Base-by-base conservation (phyloP, 139 green algal species). In the Auxenochlorella protothecoides region DNA sequence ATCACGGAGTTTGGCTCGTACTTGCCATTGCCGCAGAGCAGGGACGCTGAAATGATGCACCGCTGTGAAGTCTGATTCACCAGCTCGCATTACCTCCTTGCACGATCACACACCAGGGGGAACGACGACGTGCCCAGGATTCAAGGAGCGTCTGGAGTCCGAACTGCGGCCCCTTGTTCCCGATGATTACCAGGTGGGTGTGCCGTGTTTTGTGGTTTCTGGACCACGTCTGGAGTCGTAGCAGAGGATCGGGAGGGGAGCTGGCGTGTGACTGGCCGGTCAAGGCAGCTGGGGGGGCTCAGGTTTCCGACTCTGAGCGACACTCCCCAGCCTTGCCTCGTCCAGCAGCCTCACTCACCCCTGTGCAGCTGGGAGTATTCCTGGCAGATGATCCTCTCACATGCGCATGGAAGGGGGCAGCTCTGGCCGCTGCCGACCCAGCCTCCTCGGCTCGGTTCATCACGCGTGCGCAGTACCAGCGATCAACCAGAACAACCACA, bases 111-210 rank as follows among this genome's bases (percentile, higher is more conserved):
- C 0, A 66, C 53, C 59, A 80, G 83, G 81, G 51, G 82, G 82
- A 54, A 79, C 61, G 6, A 73, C 78, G 4, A 71, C 73, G 9
- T 86, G 85, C 67, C 89, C 88, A 2, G 89, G 88, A 60, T 91
- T 96, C 64, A 66, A 55, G 55, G 74, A 85, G 6, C 78, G 81
- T 2, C 72, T 88, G 53, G 14, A 68, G 3, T 44, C 16, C 0
- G 89, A 96, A 76, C 76, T 96, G 73, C 73, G 88, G 65, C 70
- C 83, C 4, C 70, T 93, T 63, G 89, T 95, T 69, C 85, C 86
- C 0, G 76, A 88, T 55, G 77, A 91, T 5, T 88, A 83, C 62
- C 73, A 88, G 61, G 76, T 92, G 8, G 72, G 77, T 7, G 52
- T 66, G 51, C 72, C 76, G 62, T 60, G 62, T 27, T 6, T 0